These are phyloP conservation scores for Nitzschia palea DNA, from an alignment of 108 stramenopile genomes.

Conservation along the genomic window DNA sequence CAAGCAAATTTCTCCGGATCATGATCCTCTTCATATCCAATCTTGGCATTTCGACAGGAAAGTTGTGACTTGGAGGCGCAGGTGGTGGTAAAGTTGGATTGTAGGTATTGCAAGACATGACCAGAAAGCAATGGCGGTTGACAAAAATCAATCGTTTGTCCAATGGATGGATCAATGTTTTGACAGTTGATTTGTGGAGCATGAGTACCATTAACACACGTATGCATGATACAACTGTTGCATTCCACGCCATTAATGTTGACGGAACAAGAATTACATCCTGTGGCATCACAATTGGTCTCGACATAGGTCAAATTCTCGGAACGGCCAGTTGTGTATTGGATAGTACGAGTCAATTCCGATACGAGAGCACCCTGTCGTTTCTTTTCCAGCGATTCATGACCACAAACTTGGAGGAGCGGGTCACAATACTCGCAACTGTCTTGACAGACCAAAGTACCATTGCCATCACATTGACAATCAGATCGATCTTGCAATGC, in stretches of 20 bases:
- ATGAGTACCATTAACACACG: background rate
- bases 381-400: background rate
- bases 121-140: background rate
- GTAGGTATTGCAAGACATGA: background rate
- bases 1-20: background rate
- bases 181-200: background rate
- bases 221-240: background rate
- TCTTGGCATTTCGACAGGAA: background rate
- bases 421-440: background rate
- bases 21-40: background rate
- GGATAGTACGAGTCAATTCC: background rate
- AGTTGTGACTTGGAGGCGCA: background rate
- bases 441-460: background rate
- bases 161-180: background rate
- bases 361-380: background rate
- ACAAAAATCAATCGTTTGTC: background rate
- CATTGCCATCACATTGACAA: constrained; percentile 4
- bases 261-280: background rate
- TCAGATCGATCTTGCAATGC: background rate
- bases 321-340: background rate
- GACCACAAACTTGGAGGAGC: background rate
- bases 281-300: background rate
- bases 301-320: background rate
- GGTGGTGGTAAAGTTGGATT: background rate
- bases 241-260: background rate